Evolutionary conservation across 805 yeast genomes (phyloP), one percentile per base, ranked within the genome.

Genomic region (Cyberlindnera japonica): DNA sequence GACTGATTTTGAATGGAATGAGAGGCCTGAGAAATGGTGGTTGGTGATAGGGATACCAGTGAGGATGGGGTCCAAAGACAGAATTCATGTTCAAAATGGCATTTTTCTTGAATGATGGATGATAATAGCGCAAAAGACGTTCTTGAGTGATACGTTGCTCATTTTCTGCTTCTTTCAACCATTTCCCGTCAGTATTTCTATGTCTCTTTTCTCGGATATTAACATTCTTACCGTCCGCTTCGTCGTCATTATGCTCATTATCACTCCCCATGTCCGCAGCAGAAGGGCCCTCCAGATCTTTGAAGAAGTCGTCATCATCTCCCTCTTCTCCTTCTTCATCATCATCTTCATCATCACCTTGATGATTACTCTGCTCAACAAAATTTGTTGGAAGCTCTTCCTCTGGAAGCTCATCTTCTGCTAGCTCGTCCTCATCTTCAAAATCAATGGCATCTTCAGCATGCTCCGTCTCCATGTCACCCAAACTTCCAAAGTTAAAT

Each of bases 371-470:
- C n/a, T n/a, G n/a, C n/a, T n/a, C n/a, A n/a, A n/a, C n/a, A n/a
- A n/a, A n/a, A n/a, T n/a, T n/a, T n/a, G n/a, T n/a, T n/a, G n/a
- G n/a, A n/a, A n/a, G n/a, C 19, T 47, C 47, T 43, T 43, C 69
- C 22, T 63, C 70, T 1, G 69, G 69, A 3, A 63, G 53, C 41
- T 86, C 95, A 17, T 90, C 96, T 18, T 90, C 97, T 0, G 97
- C 97, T 35, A 90, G 67, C 61, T 90, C 97, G 50, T 90, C 97
- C 54, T 86, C 95, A 58, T 87, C 96, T 55, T 87, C 96, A 58
- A 85, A 91, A 61, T 91, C 98, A 23, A 89, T 69, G 9, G 99
- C 99, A 60, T 90, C 91, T 6, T 78, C 96, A 1, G 93, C 90
- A 61, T 90, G 98, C 40, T 74, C 72, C 66, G 61, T 75, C 20